Percentiles rank a stretch among this genome's conserved stretches.
phyloP scores from a whole-genome alignment of 2,329 filamentous ascomycete species.

The Coleophoma eucalyptorum region DNA sequence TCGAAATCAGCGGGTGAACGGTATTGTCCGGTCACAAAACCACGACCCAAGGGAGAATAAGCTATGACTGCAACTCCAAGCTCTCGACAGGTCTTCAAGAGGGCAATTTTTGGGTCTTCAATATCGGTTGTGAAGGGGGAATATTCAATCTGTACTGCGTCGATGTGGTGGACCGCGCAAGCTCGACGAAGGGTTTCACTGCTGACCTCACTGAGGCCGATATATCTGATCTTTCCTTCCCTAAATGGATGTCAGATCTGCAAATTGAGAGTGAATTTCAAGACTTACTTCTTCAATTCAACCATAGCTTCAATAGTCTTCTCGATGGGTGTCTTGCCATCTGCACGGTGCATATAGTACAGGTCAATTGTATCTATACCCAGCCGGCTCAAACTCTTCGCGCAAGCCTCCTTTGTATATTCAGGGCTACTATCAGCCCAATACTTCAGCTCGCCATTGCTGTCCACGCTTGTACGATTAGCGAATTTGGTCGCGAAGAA shows the following conservation, averaged over 20 bases:
- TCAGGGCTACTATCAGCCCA: constrained; percentile 32
- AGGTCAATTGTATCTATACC: constrained; percentile 35
- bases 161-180: constrained; percentile 43
- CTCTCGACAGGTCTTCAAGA: constrained; percentile 53
- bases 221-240: constrained; percentile 52
- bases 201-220: constrained; percentile 51
- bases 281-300: constrained; percentile 28
- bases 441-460: constrained; percentile 5
- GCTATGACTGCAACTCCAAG: constrained; percentile 54
- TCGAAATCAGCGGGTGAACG: constrained; percentile 41
- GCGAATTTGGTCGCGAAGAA: constrained; percentile 49
- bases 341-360: constrained; percentile 33
- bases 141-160: constrained; percentile 52
- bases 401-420: constrained; percentile 36
- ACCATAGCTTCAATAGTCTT: constrained; percentile 36
- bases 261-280: neutral
- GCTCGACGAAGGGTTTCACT: constrained; percentile 47
- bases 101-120: constrained; percentile 42
- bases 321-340: constrained; percentile 36
- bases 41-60: constrained; percentile 57
- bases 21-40: constrained; percentile 49
- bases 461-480: neutral
- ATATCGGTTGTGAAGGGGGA: constrained; percentile 52
- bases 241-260: constrained; percentile 14
- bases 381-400: constrained; percentile 34